Evolutionary conservation across 1,139 yeast species (phyloP).

Genomic region (Blastobotrys niveus): DNA sequence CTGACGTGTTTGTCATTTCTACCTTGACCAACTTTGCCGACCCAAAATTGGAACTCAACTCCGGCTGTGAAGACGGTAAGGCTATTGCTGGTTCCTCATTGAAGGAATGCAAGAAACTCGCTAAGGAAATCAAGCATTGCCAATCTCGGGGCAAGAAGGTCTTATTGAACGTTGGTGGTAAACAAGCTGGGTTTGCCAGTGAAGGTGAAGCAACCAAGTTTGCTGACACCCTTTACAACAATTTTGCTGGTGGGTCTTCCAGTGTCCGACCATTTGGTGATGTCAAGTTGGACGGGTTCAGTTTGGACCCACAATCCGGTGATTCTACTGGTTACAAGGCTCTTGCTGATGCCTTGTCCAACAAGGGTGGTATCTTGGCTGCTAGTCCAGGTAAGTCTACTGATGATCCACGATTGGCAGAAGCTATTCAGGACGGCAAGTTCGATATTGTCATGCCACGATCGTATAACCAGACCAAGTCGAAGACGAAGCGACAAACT

Average conservation of each 20-base stretch:
- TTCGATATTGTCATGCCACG: constrained; percentile 87
- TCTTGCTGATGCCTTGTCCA: constrained; percentile 45
- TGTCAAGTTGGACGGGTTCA: constrained; percentile 62
- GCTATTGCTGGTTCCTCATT: constrained; percentile 61
- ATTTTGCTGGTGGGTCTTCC: constrained; percentile 74
- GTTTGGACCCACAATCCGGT: constrained; percentile 60
- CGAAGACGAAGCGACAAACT: constrained; percentile 74
- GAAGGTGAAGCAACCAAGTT: constrained; percentile 58
- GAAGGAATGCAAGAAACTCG: constrained; percentile 52
- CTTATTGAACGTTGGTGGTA: constrained; percentile 75
- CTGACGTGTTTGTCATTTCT: constrained; percentile 68
- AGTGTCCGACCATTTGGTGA: constrained; percentile 66
- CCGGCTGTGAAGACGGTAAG: constrained; percentile 41
- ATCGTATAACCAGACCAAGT: constrained; percentile 68
- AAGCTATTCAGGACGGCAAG: constrained; percentile 52
- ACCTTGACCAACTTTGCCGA: constrained; percentile 53
- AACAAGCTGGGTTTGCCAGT: constrained; percentile 58
- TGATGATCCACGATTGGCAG: no score
- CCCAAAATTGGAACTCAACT: constrained; percentile 47
- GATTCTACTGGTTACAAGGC: constrained; percentile 48
- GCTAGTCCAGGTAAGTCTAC: constrained; percentile 92
- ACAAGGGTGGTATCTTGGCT: constrained; percentile 58
- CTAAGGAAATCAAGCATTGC: constrained; percentile 69
- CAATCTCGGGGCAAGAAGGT: constrained; percentile 68
- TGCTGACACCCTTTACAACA: constrained; percentile 75